phyloP scores from a whole-genome alignment of 495 filamentous ascomycete species.

The Hyaloscypha hepaticicola region DNA sequence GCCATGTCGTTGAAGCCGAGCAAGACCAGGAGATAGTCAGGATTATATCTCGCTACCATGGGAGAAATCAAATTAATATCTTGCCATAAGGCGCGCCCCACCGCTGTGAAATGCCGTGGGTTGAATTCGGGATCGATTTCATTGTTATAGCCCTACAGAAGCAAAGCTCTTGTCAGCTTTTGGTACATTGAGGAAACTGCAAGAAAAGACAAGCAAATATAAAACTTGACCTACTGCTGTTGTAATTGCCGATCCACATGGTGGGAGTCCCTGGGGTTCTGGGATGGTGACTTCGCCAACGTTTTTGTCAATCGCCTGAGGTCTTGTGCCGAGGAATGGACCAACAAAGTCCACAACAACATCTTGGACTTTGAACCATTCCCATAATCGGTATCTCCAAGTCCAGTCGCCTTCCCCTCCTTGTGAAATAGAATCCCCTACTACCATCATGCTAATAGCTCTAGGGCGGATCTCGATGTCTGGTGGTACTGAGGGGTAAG shows the following conservation, averaged over 20 bases:
- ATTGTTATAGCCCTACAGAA: not conserved
- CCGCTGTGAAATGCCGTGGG: not conserved
- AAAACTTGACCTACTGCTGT: not conserved
- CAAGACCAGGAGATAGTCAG: not conserved
- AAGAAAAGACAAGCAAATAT: too few species aligned
- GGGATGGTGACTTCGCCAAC: not conserved
- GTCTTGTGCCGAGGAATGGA: constrained; percentile 11
- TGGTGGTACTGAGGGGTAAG: not conserved
- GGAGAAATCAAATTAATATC: constrained; percentile 33
- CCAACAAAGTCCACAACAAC: constrained; percentile 35
- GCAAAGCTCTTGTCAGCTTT: not conserved
- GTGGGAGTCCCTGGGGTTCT: not conserved
- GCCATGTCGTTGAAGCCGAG: not conserved
- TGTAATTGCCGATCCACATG: not conserved
- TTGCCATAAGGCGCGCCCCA: constrained; percentile 28
- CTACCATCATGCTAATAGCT: constrained; percentile 31
- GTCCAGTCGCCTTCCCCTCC: constrained; percentile 39
- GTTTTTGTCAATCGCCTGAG: not conserved
- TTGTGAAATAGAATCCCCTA: constrained; percentile 42
- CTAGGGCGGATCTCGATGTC: not conserved
- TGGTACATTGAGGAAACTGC: not conserved
- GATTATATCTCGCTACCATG: not conserved
- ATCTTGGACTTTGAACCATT: constrained; percentile 32
- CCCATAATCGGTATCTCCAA: constrained; percentile 39
- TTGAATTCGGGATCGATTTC: not conserved